A percentile compares a stretch with the other conserved stretches of the same genome.
These are phyloP conservation scores for Paraurostyla sp. DNA, from an alignment of 73 alveolate genomes.

Conservation along the genomic window DNA sequence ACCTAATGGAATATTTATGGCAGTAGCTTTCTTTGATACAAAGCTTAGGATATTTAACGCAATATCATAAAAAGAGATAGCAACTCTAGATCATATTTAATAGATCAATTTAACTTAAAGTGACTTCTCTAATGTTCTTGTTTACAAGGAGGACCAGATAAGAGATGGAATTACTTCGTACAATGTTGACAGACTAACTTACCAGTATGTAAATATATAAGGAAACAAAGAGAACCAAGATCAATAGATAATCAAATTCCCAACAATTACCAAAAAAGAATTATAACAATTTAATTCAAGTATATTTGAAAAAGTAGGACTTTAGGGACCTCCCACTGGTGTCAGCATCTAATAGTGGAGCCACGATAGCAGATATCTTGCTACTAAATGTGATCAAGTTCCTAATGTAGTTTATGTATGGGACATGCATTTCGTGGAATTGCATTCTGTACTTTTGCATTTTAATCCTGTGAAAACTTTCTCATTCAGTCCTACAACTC, in stretches of 20 bases:
- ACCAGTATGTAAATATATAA: neutral
- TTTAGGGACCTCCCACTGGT: slow-evolving; percentile 88
- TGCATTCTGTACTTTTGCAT: slow-evolving; percentile 84
- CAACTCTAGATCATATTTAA: slow-evolving; percentile 58
- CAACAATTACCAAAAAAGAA: slow-evolving; percentile 51
- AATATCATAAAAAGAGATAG: slow-evolving; percentile 82
- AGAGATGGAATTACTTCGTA: slow-evolving; percentile 78
- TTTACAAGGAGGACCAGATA: slow-evolving; percentile 87
- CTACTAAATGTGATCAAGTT: slow-evolving; percentile 89
- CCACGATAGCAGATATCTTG: slow-evolving; percentile 84
- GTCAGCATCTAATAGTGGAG: slow-evolving; percentile 86
- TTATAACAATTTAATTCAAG: slow-evolving; percentile 78
- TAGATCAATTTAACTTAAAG: slow-evolving; percentile 18
- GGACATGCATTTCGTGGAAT: slow-evolving; percentile 82
- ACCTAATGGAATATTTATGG: slow-evolving; percentile 80
- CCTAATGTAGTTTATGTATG: slow-evolving; percentile 89
- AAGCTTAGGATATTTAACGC: slow-evolving; percentile 85
- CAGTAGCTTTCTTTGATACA: slow-evolving; percentile 88
- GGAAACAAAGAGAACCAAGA: slow-evolving; percentile 29
- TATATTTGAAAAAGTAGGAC: slow-evolving; percentile 78
- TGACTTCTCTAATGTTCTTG: slow-evolving; percentile 54
- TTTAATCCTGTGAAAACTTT: slow-evolving; percentile 81
- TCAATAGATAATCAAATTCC: neutral
- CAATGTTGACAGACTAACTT: slow-evolving; percentile 79
- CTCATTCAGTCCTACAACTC: slow-evolving; percentile 87